Evolutionary conservation across 495 filamentous ascomycete species (phyloP), one percentile per base, ranked within the genome.

Genomic region (Aspergillus leporis): DNA sequence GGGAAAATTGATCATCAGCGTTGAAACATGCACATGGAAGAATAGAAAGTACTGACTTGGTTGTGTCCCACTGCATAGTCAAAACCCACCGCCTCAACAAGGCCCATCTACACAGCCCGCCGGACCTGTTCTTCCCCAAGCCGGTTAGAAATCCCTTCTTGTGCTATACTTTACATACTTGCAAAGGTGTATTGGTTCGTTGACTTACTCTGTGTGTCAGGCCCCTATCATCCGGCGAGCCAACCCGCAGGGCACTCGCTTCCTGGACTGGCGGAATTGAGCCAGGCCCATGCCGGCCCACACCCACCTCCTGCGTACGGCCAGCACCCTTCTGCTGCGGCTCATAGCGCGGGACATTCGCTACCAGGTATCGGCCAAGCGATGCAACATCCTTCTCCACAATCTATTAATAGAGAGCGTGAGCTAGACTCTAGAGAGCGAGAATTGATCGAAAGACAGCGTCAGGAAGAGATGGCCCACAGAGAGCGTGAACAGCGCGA

Each of bases 401-500:
- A 79, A 61, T 68, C 74, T 22, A 60, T 83, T 45, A 78, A 81
- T 56, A 74, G 75, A 31, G 82, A 85, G 49, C 79, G 80, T 51
- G 81, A 83, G 61, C 72, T 78, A 45, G 81, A 83, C 56, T 76
- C 75, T 10, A 65, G 79, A 56, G 79, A 83, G 55, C 77, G 75
- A 38, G 79, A 82, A 38, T 64, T 77, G 52, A 66, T 78, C 19
- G 78, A 82, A 61, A 69, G 78, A 63, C 78, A 79, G 58, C 76
- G 77, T 14, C 76, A 85, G 61, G 84, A 88, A 72, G 84, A 88
- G 57, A 76, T 83, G 68, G 78, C 72, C 14, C 80, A 82, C 56
- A 75, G 84, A 51, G 81, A 83, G 40, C 84, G 87, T 60, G 88
- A 93, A 64, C 83, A 85, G 48, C 82, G 83, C 55, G 87, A 92